Base-by-base conservation (phyloP, 108 stramenopile genomes). In the Aurantiochytrium sp. region DNA sequence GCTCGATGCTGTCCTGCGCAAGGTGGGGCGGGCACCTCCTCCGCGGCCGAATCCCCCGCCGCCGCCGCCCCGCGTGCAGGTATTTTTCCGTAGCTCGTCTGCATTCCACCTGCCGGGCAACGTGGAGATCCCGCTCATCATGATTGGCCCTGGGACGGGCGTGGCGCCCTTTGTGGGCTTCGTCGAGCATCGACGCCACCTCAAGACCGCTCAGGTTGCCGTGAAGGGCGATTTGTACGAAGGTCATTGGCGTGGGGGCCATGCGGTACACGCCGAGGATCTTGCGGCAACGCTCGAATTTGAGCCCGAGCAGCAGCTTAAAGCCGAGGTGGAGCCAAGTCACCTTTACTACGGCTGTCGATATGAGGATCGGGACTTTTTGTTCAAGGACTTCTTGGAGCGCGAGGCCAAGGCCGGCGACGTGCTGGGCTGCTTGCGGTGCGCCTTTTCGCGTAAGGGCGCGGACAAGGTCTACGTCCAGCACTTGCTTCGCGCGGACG, bases 121-220 rank as follows among this genome's bases (percentile, higher is more conserved):
- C 5, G 89, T 96, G 6, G 83, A 90, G 8, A 94, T 92, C 28
- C 98, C 98, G 4, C 88, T 99, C 35, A 91, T 99, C 58, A 92
- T 99, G 88, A 95, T 99, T 58, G 99, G 99, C 25, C 99, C 99
- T 5, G 99, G 99, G 25, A 99, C 99, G 5, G 99, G 99, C 14
- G 95, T 99, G 43, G 98, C 99, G 29, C 98, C 99, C 21, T 98
- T 99, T 91, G 93, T 97, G 87, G 97, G 97, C 90, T 98, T 99
- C 83, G 51, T 99, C 35, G 87, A 92, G 18, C 92, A 93, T 69
- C 90, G 94, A 44, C 28, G 59, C 58, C 49, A 51, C 44, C 59
- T 60, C 23, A 28, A 29, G 60, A 18, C 29, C 58, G 60, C 58
- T 21, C 88, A 91, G 45, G 51, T 16, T 42, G 88, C 51, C 23